Evolutionary conservation across 2,329 filamentous ascomycete species (phyloP).

Genomic region (Epichloe bromicola): DNA sequence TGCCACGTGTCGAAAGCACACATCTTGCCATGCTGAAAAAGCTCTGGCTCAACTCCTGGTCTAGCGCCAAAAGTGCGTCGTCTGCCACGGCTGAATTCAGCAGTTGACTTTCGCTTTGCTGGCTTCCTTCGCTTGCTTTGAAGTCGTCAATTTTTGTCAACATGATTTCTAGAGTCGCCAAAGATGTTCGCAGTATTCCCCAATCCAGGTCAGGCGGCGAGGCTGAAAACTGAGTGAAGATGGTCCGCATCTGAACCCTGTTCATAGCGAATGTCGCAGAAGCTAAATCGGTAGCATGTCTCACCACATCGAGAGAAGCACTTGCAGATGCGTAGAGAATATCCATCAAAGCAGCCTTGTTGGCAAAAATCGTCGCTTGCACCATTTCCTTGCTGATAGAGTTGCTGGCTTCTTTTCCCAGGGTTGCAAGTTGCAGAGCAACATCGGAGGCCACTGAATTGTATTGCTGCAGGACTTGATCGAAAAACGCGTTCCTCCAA

Average conservation of each 20-base stretch:
- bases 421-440: conserved; percentile 37
- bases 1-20: conserved; percentile 16
- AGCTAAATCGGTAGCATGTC: conserved; percentile 30
- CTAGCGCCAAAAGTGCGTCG: conserved; percentile 33
- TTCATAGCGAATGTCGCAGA: conserved; percentile 37
- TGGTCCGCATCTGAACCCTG: conserved; percentile 34
- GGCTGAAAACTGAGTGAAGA: conserved; percentile 35
- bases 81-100: conserved; percentile 29
- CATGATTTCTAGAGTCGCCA: conserved; percentile 36
- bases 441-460: conserved; percentile 42
- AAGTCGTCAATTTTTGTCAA: conserved; percentile 31
- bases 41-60: conserved; percentile 32
- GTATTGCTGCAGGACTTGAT: conserved; percentile 44
- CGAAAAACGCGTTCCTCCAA: conserved; percentile 46
- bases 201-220: conserved; percentile 33
- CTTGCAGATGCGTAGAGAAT: conserved; percentile 34
- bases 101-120: conserved; percentile 24
- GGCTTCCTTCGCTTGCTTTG: conserved; percentile 23
- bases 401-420: conserved; percentile 33
- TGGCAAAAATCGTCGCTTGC: conserved; percentile 35
- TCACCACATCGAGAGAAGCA: conserved; percentile 39
- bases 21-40: conserved; percentile 36
- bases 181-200: conserved; percentile 28
- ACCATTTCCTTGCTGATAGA: conserved; percentile 31
- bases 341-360: conserved; percentile 40